Evolutionary conservation across 1,284 basidiomycete species (phyloP).

Genomic region (Ustanciosporium gigantosporum): DNA sequence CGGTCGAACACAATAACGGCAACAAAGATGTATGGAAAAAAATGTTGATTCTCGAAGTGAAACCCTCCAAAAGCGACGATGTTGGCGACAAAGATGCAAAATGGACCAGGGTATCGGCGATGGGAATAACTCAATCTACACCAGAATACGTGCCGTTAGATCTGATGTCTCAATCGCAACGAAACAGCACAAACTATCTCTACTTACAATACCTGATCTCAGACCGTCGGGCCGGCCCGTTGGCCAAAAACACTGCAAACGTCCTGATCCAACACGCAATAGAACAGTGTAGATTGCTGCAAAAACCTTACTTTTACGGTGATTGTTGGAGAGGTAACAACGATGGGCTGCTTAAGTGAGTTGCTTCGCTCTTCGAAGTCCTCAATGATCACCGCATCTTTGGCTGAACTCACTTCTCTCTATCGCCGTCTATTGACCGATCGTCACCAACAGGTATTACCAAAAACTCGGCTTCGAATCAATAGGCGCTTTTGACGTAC

Average conservation of each 20-base stretch:
- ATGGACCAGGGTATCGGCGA: slow-evolving; percentile 18
- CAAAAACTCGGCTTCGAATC: slow-evolving; percentile 17
- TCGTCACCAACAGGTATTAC: slow-evolving; percentile 22
- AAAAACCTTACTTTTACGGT: slow-evolving; percentile 11
- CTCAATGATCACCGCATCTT: background rate
- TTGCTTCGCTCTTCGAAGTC: background rate
- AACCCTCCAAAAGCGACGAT: background rate
- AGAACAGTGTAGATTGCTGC: background rate
- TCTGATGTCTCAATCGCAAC: background rate
- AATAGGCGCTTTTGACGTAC: slow-evolving; percentile 21
- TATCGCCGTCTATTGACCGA: background rate
- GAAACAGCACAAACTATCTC: slow-evolving; percentile 5
- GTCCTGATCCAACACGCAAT: slow-evolving; percentile 7
- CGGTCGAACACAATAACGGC: background rate
- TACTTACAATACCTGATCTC: slow-evolving; percentile 33
- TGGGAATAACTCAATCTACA: slow-evolving; percentile 2
- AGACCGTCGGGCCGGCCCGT: slow-evolving; percentile 13
- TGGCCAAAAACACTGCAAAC: slow-evolving; percentile 16
- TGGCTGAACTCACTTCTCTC: no score
- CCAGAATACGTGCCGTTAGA: slow-evolving; percentile 12
- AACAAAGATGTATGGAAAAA: slow-evolving; percentile 2
- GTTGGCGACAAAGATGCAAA: background rate
- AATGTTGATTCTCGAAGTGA: slow-evolving; percentile 14
- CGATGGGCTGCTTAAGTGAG: slow-evolving; percentile 23
- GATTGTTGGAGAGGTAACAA: slow-evolving; percentile 40